Evolutionary conservation across 1,284 basidiomycete genomes (phyloP), one percentile per base, ranked within the genome.

Genomic region (Bjerkandera adusta): DNA sequence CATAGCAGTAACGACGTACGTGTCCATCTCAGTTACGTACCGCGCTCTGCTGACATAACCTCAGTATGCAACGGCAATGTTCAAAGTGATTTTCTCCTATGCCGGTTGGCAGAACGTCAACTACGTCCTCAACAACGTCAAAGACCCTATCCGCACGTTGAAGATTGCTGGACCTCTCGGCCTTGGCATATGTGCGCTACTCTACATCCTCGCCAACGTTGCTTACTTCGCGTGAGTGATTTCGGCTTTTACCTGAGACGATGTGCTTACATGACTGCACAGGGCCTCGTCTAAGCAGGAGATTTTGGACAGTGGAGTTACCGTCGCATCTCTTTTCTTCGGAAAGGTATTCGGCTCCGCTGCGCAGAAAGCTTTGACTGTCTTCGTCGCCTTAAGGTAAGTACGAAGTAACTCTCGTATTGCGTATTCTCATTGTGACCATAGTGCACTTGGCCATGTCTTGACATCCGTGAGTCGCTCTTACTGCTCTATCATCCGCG

Each of bases 161-260:
- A 85, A 81, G 60, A 68, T 75, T 10, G 85, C 84, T 1, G 83
- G 79, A 6, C 83, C 85, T 3, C 61, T 85, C 15, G 83, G 82
- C 0, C 74, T 86, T 64, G 50, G 68, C 5, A 68, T 71, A 24
- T 78, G 83, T 8, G 71, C 77, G 0, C 56, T 71, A 1, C 68
- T 79, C 2, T 88, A 86, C 52, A 45, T 86, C 15, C 68, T 75
- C 15, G 75, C 85, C 40, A 87, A 87, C 53, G 56, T 85, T n/a
- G 78, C 83, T 5, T 88, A 86, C 62, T 85, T 85, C 55, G 74
- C 80, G 83, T 83, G 18, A 76, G 80, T 73, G 29, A 24, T 40
- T n/a, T n/a, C n/a, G n/a, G n/a, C n/a, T n/a, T n/a, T n/a, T 32
- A 35, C 32, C 8, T 25, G 22, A 15, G 6, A 12, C 22, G 22